Conservation (phyloP, 371 early-diverging fungal species). For the Circinella umbellata region DNA sequence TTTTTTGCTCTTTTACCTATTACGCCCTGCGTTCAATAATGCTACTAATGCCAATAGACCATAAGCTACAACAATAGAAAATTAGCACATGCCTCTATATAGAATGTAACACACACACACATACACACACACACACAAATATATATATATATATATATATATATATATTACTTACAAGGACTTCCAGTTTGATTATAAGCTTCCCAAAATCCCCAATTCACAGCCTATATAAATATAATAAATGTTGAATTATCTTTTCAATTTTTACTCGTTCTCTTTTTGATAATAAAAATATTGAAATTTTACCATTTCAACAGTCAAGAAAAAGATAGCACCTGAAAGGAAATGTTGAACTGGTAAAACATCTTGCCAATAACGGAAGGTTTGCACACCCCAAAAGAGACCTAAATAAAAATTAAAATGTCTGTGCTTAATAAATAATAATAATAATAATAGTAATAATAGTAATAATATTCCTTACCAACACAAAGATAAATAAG, state of each 20-base stretch:
- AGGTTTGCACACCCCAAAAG: constrained; percentile 79
- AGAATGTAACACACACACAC: neutral
- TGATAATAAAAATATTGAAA: no score
- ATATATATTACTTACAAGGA: constrained; percentile 27
- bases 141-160: neutral
- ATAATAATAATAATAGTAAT: no score
- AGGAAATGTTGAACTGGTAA: constrained; percentile 91
- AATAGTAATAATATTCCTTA: neutral
- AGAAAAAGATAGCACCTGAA: constrained; percentile 80
- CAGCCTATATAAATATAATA: constrained; percentile 41
- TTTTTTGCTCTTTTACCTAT: constrained; percentile 47
- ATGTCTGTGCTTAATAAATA: neutral
- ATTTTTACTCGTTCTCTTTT: no score
- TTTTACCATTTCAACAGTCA: constrained; percentile 80
- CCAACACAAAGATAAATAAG: constrained; percentile 71
- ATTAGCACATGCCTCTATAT: neutral
- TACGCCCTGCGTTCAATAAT: constrained; percentile 88
- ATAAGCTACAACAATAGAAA: constrained; percentile 42
- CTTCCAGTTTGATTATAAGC: constrained; percentile 73
- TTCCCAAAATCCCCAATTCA: constrained; percentile 88
- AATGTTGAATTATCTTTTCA: no score
- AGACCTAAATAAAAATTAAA: constrained; percentile 38
- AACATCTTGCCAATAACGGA: constrained; percentile 86
- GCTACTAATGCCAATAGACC: constrained; percentile 68
- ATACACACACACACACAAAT: neutral